phyloP scores from a whole-genome alignment of 2,329 filamentous ascomycete genomes.

The Diaporthe amygdali region DNA sequence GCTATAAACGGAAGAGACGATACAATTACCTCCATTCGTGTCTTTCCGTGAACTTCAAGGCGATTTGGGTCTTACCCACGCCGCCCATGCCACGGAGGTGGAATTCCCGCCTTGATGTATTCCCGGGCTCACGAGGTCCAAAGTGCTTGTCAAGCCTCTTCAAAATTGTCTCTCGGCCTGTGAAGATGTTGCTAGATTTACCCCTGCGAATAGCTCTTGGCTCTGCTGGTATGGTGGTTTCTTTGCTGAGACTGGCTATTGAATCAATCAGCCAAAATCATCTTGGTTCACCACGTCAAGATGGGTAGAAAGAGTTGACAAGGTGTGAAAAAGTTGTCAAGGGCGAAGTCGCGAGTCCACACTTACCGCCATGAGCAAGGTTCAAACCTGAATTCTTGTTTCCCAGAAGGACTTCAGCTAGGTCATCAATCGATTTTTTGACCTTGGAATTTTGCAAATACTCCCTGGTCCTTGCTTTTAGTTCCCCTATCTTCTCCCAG shows the following conservation, averaged over 20 bases:
- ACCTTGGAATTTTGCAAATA: slow-evolving; percentile 30
- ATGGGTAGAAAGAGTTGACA: no score
- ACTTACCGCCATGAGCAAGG: slow-evolving; percentile 30
- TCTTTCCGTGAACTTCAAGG: slow-evolving; percentile 31
- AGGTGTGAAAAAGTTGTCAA: no score
- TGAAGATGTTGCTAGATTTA: slow-evolving; percentile 30
- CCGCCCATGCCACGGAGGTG: slow-evolving; percentile 36
- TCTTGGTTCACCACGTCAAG: no score
- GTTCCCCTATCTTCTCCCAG: slow-evolving; percentile 32
- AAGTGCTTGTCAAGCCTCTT: slow-evolving; percentile 28
- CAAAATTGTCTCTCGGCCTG: slow-evolving; percentile 32
- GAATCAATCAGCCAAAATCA: not conserved
- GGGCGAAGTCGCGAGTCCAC: no score
- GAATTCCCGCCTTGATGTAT: slow-evolving; percentile 27
- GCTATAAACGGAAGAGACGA: not conserved
- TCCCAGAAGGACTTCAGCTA: slow-evolving; percentile 28
- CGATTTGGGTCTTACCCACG: slow-evolving; percentile 39
- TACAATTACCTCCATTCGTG: slow-evolving; percentile 26
- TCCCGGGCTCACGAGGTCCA: not conserved
- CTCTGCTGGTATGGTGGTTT: slow-evolving; percentile 24
- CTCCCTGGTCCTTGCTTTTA: slow-evolving; percentile 30
- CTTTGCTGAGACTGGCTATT: slow-evolving; percentile 26
- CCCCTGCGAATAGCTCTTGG: slow-evolving; percentile 13
- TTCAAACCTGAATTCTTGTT: slow-evolving; percentile 27
- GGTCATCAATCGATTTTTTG: slow-evolving; percentile 26